A percentile compares a stretch with the other conserved stretches of the same genome.
Conservation (phyloP, 768 basidiomycete species). For the Termitomyces sp. region DNA sequence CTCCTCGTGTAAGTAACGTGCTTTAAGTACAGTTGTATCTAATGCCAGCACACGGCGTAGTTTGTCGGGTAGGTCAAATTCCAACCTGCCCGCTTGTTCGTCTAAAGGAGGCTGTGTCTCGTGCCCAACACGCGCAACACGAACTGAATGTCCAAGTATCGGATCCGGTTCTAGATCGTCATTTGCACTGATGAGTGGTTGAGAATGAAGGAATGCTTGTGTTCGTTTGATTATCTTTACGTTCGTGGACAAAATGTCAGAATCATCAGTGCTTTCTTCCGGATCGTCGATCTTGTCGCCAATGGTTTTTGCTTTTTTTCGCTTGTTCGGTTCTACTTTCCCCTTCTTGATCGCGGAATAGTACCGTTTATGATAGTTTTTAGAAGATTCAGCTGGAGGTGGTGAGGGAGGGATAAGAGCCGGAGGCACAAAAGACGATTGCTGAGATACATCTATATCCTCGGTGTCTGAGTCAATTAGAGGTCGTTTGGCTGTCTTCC, state of each 20-base stretch:
- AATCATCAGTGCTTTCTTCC: constrained; percentile 22
- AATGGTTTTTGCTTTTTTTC: constrained; percentile 48
- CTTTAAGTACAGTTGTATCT: constrained; percentile 36
- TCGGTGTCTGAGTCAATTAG: constrained; percentile 28
- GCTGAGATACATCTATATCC: constrained; percentile 11
- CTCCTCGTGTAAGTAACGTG: constrained; percentile 39
- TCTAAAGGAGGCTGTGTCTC: constrained; percentile 12
- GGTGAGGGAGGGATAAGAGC: constrained; percentile 65
- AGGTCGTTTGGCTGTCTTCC: constrained; percentile 35
- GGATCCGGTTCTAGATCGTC: constrained; percentile 27
- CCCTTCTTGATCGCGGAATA: constrained; percentile 34
- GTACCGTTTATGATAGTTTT: constrained; percentile 14
- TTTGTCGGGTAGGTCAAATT: constrained; percentile 59
- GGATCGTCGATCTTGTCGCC: constrained; percentile 21
- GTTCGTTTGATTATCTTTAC: constrained; percentile 29
- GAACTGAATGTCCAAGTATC: constrained; percentile 26
- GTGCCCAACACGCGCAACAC: constrained; percentile 22
- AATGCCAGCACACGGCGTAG: constrained; percentile 62
- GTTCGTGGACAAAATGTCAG: constrained; percentile 20
- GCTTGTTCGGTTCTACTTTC: constrained; percentile 18
- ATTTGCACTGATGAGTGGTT: constrained; percentile 7
- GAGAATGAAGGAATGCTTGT: constrained; percentile 13
- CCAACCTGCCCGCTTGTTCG: constrained; percentile 33
- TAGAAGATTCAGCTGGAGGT: constrained; percentile 34
- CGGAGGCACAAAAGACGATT: constrained; percentile 13